These are phyloP conservation scores for Mycena epipterygia DNA, from an alignment of 768 basidiomycete genomes.

Conservation along the genomic window DNA sequence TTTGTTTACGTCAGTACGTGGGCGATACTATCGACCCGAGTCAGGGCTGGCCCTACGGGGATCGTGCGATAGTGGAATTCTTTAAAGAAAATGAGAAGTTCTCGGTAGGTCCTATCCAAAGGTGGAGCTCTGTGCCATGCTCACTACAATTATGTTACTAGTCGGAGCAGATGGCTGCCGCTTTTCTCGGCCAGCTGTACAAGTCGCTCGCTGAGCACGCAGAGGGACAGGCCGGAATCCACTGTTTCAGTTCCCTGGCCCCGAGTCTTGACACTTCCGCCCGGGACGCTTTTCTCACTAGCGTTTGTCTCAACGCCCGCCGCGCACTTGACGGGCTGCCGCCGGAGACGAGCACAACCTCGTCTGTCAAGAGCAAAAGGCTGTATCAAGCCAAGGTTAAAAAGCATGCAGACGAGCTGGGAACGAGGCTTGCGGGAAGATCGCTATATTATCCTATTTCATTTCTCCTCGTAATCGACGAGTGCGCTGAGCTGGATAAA, in stretches of 20 bases:
- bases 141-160: background rate
- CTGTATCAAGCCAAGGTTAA: background rate
- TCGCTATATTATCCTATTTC: background rate
- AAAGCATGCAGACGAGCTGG: background rate
- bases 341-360: background rate
- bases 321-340: background rate
- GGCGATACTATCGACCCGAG: background rate
- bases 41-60: constrained; percentile 10
- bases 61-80: background rate
- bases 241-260: background rate
- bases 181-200: constrained; percentile 7
- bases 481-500: constrained; percentile 3
- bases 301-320: background rate
- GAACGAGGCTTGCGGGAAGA: background rate
- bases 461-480: constrained; percentile 10
- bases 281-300: background rate
- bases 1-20: background rate
- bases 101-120: background rate
- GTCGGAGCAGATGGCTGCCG: background rate
- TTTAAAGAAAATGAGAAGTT: background rate
- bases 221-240: background rate
- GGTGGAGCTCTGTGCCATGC: background rate
- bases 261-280: background rate
- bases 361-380: background rate
- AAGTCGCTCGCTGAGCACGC: background rate